Conservation (phyloP, 768 basidiomycete species). For the Termitomyces sp. region DNA sequence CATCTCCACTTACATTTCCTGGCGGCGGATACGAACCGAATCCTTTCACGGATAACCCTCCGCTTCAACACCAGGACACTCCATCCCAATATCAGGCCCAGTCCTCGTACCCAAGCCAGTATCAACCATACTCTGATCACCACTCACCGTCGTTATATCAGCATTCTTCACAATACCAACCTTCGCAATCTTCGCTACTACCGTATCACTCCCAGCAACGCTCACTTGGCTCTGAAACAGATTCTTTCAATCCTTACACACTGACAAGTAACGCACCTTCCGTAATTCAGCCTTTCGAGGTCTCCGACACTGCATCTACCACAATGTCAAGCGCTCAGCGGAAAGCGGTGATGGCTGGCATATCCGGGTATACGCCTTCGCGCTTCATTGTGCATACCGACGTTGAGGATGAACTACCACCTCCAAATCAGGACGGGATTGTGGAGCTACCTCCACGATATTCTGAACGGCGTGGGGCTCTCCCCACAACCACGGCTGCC, state of each 20-base stretch:
- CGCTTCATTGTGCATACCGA: constrained; percentile 71
- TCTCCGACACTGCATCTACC: constrained; percentile 19
- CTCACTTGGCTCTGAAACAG: constrained; percentile 18
- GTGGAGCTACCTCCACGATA: constrained; percentile 80
- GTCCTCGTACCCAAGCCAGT: constrained; percentile 11
- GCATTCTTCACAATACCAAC: constrained; percentile 13
- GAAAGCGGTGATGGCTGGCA: constrained; percentile 56
- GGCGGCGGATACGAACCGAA: constrained; percentile 12
- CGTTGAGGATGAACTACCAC: constrained; percentile 51
- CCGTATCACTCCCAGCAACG: constrained; percentile 23
- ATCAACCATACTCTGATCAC: constrained; percentile 18
- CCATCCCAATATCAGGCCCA: constrained; percentile 5
- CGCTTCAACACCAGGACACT: constrained; percentile 7
- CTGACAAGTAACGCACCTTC: constrained; percentile 18
- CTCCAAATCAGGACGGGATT: constrained; percentile 44
- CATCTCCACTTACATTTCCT: constrained; percentile 10
- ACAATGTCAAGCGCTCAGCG: constrained; percentile 39
- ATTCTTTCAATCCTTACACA: constrained; percentile 24
- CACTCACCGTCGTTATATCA: constrained; percentile 21
- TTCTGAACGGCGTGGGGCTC: constrained; percentile 42
- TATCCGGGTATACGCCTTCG: constrained; percentile 37
- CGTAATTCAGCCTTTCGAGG: constrained; percentile 20
- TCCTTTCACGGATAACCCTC: constrained; percentile 26
- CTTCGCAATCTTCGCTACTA: constrained; percentile 13
- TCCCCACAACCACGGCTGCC: background rate